Evolutionary conservation across 2,329 filamentous ascomycete species (phyloP).

Genomic region (Ramichloridium luteum): DNA sequence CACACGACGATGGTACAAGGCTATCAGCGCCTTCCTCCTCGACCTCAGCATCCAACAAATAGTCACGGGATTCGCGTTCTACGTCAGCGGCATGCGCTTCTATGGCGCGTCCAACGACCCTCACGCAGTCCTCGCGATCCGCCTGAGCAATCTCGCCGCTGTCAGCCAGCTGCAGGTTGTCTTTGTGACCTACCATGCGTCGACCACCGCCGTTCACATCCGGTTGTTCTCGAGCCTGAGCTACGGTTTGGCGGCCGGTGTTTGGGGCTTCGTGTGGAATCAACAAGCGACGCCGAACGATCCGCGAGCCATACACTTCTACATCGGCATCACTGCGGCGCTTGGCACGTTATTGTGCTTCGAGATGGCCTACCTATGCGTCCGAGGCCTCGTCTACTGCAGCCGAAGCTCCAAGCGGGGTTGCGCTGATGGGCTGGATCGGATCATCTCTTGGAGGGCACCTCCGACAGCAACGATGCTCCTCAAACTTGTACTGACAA

Average conservation of each 20-base stretch:
- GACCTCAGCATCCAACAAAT: background rate
- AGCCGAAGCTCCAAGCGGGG: background rate
- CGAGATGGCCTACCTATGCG: background rate
- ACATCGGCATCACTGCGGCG: background rate
- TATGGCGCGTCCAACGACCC: background rate
- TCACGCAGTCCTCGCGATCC: conserved; percentile 1
- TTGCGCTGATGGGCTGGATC: background rate
- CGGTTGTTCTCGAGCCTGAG: background rate
- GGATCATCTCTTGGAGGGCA: background rate
- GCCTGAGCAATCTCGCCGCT: background rate
- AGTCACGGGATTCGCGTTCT: background rate
- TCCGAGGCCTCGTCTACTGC: background rate
- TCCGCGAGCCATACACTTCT: background rate
- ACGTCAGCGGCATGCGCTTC: background rate
- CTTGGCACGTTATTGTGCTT: background rate
- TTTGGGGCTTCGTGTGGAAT: no score
- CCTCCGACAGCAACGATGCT: background rate
- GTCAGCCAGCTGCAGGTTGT: conserved; percentile 1
- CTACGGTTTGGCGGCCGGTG: background rate
- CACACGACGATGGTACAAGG: background rate
- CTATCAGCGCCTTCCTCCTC: background rate
- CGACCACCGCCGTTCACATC: background rate
- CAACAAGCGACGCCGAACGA: no score
- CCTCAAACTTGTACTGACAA: background rate
- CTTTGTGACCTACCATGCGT: background rate